Percentiles rank a stretch among this genome's conserved stretches.
Evolutionary conservation across 345 rosid genomes (phyloP).

Genomic region (Syzygium jambos): DNA sequence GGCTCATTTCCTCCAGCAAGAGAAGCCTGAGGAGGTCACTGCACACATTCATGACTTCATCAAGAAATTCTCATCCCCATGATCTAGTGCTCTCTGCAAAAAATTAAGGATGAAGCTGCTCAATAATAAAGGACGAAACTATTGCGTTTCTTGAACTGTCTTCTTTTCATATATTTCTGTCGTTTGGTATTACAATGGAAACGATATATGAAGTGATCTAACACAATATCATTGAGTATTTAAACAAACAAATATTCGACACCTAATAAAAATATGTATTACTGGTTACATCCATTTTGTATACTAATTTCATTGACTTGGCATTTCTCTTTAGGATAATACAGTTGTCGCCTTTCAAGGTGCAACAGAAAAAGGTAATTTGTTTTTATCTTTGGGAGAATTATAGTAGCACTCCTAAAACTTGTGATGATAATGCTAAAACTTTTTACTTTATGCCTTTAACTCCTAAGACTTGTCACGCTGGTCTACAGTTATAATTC

Average conservation of each 20-base stretch:
- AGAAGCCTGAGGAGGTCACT: slow-evolving; percentile 19
- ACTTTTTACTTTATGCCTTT: not conserved
- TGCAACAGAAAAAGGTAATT: not conserved
- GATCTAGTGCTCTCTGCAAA: not conserved
- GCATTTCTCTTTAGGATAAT: not conserved
- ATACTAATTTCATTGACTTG: not conserved
- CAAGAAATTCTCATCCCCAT: slow-evolving; percentile 6
- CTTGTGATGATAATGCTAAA: not conserved
- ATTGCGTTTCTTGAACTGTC: not conserved
- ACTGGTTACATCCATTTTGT: not conserved
- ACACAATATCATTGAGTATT: not conserved
- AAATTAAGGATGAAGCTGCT: not conserved
- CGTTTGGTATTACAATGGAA: not conserved
- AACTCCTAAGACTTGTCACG: not conserved
- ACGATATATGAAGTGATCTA: not conserved
- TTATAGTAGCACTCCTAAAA: not conserved
- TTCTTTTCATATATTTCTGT: not conserved
- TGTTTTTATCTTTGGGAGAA: not conserved
- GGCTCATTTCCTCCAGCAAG: slow-evolving; percentile 18
- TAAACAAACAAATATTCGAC: too few species aligned
- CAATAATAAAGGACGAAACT: not conserved
- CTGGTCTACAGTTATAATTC: not conserved
- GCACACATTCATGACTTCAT: slow-evolving; percentile 21
- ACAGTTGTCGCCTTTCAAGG: not conserved
- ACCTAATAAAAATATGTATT: too few species aligned